phyloP scores from a whole-genome alignment of 176 grass and related monocot genomes.

The Aegilops sharonensis region DNA sequence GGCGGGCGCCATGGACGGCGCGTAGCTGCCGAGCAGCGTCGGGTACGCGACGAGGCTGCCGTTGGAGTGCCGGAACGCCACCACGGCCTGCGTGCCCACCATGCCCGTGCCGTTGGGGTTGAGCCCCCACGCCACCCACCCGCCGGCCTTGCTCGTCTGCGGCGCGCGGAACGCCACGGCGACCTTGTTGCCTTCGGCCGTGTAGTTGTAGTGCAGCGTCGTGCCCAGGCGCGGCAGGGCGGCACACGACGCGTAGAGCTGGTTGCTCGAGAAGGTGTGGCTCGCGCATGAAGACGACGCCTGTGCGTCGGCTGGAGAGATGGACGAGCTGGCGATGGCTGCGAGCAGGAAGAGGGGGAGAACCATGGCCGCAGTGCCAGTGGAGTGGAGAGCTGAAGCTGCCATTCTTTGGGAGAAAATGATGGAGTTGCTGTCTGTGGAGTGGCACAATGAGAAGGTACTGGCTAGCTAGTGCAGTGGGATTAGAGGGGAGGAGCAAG shows the following conservation, averaged over 20 bases:
- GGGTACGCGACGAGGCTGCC: conserved; percentile 73
- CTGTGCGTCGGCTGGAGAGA: neutral
- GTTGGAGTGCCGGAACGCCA: conserved; percentile 65
- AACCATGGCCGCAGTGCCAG: neutral
- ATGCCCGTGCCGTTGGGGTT: conserved; percentile 65
- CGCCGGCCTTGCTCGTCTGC: conserved; percentile 22
- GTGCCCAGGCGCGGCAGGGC: conserved; percentile 65
- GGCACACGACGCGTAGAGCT: conserved; percentile 56
- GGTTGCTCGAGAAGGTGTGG: conserved; percentile 69
- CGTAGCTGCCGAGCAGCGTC: conserved; percentile 68
- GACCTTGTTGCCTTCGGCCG: conserved; percentile 23
- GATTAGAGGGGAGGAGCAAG: neutral
- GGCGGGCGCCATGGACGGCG: conserved; percentile 67
- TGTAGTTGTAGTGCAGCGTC: conserved; percentile 80
- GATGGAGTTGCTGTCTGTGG: neutral
- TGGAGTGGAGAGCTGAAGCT: conserved; percentile 12
- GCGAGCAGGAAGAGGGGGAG: conserved; percentile 16
- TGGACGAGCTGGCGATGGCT: neutral
- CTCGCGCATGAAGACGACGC: conserved; percentile 35
- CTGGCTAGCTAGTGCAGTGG: neutral
- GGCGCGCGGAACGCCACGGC: conserved; percentile 79
- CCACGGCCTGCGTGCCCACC: conserved; percentile 73
- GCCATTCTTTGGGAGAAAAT: conserved; percentile 12
- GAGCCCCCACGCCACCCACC: conserved; percentile 86
- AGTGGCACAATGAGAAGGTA: neutral